Evolutionary conservation across 495 filamentous ascomycete species (phyloP), one percentile per base, ranked within the genome.

Genomic region (Aspergillus carlsbadensis): DNA sequence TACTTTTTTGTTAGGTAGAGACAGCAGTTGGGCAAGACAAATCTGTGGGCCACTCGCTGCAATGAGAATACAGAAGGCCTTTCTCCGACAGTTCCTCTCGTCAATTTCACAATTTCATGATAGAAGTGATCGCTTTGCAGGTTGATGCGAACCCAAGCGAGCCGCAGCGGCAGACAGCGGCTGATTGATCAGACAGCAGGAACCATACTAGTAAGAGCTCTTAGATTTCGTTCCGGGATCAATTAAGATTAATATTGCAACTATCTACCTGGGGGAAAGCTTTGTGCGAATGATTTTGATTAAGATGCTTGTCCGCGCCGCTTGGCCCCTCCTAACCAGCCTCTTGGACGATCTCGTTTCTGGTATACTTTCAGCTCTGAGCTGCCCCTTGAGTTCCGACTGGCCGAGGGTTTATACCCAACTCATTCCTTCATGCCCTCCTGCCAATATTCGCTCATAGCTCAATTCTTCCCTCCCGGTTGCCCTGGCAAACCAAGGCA

Each of bases 31-130:
- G 48, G 42, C 56, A 49, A 36, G 44, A 33, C 36, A 39, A n/a
- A 34, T 36, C 55, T 42, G 49, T 51, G 49, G 55, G 49, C 57
- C 57, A 40, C 36, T 51, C 24, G 20, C 43, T 46, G 43, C 37
- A 22, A 58, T 52, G 26, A 29, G 3, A 29, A 29, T 29, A n/a
- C n/a, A n/a, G n/a, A 56, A 35, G 53, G 2, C 33, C 29, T 39
- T 36, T 29, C 33, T 22, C 33, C 34, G 22, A 34, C 10, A 29
- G 10, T 40, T 47, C 22, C 41, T 29, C 14, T 39, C 24, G 44
- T 52, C 51, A 52, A 55, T 60, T 41, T 60, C 58, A 56, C 46
- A 40, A 60, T 46, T 55, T 45, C 11, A n/a, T 13, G 17, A 4
- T 14, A 17, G 36, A 29, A 29, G 26, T 29, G 26, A 8, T 29